These are phyloP conservation scores for Lentinula sp. DNA, from an alignment of 768 basidiomycete species.

Conservation along the genomic window DNA sequence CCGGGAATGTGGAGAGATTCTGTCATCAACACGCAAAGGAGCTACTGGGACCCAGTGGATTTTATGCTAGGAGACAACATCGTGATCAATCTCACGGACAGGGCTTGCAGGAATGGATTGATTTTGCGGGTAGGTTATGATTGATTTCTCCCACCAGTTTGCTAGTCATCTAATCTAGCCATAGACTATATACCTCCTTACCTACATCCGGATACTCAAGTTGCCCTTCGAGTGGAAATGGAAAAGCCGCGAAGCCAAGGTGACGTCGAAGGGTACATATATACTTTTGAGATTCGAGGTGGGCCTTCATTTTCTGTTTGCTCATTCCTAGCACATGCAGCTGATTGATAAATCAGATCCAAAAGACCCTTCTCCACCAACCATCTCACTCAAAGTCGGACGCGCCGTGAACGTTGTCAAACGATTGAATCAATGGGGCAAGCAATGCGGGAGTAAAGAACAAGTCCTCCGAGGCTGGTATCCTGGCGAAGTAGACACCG, in stretches of 20 bases:
- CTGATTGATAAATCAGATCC: not conserved
- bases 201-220: conserved; percentile 53
- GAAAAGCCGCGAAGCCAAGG: conserved; percentile 29
- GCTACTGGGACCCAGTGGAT: conserved; percentile 47
- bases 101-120: conserved; percentile 36
- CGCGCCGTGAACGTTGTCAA: conserved; percentile 68
- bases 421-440: conserved; percentile 74
- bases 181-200: conserved; percentile 70
- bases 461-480: conserved; percentile 71
- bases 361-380: conserved; percentile 5
- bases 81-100: conserved; percentile 13
- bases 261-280: conserved; percentile 74
- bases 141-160: conserved; percentile 7
- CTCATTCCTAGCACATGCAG: not conserved
- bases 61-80: conserved; percentile 39
- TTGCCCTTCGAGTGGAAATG: conserved; percentile 50
- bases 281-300: conserved; percentile 78
- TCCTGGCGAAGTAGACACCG: conserved; percentile 47
- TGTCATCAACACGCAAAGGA: conserved; percentile 62
- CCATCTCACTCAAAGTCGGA: conserved; percentile 73
- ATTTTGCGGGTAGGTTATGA: conserved; percentile 45
- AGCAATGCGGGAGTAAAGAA: conserved; percentile 74
- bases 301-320: conserved; percentile 8
- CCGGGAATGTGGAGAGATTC: conserved; percentile 36
- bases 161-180: conserved; percentile 8